Evolutionary conservation across 2,329 filamentous ascomycete species (phyloP), one percentile per base, ranked within the genome.

Genomic region (Botrytis deweyae): DNA sequence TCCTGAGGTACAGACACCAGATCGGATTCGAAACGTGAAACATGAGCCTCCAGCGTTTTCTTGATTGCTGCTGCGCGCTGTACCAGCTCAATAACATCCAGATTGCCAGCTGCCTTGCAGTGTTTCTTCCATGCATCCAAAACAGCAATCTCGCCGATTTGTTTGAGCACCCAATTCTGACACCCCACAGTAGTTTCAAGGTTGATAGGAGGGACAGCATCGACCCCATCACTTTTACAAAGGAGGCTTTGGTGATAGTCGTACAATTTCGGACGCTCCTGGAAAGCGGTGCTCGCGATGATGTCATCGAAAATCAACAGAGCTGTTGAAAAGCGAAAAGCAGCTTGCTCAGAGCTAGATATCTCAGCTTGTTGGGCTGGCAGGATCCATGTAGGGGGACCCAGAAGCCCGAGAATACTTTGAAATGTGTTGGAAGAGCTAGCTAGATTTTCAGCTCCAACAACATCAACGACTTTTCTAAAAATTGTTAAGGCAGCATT

Each of bases 71-170:
- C 80, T 2, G 84, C 86, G 25, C 86, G 85, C 6, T 80, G 78
- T 16, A 87, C 81, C 8, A 89, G 82, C 72, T 87, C 83, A 5
- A 82, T 78, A 4, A 81, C 69, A 18, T 86, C 86, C 1, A 89
- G 81, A 0, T 82, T 83, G 7, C 85, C 85, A 7, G 79, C 76
- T 65, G 79, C 79, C 67, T 82, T 85, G 76, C 84, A 84, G 55
- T 84, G 81, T 78, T 87, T 85, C 81, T 90, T 91, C 88, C 88
- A 90, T 1, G 85, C 83, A 69, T 87, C 85, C 10, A 91, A 83
- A 3, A 83, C 80, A 7, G 88, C 83, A 61, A 88, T 85, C 65
- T 88, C 84, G 25, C 85, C 85, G 49, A 91, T 84, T 18, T 84
- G 81, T 61, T 87, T 80, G 55, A 91, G 74, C 3, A 85, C 85